These are phyloP conservation scores for Phaseolus coccineus DNA, from an alignment of 331 rosid genomes.

Conservation along the genomic window DNA sequence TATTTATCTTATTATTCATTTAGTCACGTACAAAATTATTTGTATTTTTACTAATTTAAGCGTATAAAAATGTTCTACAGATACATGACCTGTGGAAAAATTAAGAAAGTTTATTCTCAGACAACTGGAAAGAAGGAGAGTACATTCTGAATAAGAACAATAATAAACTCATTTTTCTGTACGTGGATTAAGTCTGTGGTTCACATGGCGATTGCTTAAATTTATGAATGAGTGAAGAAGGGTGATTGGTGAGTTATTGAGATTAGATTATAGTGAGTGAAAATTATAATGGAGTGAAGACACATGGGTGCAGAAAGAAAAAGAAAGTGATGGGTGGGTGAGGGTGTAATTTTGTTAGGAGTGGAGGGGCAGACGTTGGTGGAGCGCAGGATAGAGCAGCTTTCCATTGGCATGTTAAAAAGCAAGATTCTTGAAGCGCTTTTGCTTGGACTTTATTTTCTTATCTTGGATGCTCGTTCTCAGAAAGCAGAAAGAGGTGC, in stretches of 20 bases:
- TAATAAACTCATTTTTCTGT: too few species aligned
- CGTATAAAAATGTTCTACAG: too few species aligned
- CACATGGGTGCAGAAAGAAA: neutral
- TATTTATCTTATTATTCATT: too few species aligned
- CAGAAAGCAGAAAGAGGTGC: slow-evolving; percentile 39
- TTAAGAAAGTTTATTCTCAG: too few species aligned
- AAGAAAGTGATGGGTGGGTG: slow-evolving; percentile 13
- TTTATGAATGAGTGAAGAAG: slow-evolving; percentile 11
- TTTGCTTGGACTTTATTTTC: slow-evolving; percentile 64
- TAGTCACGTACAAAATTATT: too few species aligned
- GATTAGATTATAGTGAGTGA: slow-evolving; percentile 33
- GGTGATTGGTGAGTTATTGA: slow-evolving; percentile 16
- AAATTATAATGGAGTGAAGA: slow-evolving; percentile 4
- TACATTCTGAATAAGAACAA: too few species aligned
- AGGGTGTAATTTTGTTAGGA: slow-evolving; percentile 38
- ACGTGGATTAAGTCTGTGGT: too few species aligned
- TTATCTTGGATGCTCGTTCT: slow-evolving; percentile 63
- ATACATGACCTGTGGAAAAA: too few species aligned
- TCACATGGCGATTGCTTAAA: too few species aligned
- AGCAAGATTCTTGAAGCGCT: slow-evolving; percentile 53
- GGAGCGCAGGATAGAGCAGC: slow-evolving; percentile 32
- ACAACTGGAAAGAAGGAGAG: too few species aligned
- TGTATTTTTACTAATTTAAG: too few species aligned
- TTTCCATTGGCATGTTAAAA: slow-evolving; percentile 52
- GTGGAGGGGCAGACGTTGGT: slow-evolving; percentile 42